phyloP scores from a whole-genome alignment of 768 basidiomycete genomes.

The Suillus luteus region DNA sequence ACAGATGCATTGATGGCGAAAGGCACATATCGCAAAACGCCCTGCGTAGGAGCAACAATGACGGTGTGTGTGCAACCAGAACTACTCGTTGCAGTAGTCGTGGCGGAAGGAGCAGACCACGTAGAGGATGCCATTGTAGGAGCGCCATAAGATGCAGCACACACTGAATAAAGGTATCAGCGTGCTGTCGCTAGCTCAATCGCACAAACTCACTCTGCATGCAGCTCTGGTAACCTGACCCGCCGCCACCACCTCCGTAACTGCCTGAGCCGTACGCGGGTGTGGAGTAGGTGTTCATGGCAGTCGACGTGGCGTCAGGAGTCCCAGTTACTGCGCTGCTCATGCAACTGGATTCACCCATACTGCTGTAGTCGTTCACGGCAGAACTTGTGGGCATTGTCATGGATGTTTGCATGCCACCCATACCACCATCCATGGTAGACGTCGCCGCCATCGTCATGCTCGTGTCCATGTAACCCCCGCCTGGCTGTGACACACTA shows the following conservation, averaged over 20 bases:
- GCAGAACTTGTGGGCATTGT: conserved; percentile 7
- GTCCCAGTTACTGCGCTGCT: neutral
- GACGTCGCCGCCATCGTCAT: conserved; percentile 5
- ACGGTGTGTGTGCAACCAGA: conserved; percentile 70
- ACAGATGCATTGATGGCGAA: conserved; percentile 75
- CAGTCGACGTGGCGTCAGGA: conserved; percentile 21
- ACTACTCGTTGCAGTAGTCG: conserved; percentile 31
- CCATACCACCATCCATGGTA: conserved; percentile 5
- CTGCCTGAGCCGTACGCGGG: conserved; percentile 66
- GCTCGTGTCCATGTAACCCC: neutral
- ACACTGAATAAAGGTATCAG: conserved; percentile 46
- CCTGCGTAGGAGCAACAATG: conserved; percentile 76
- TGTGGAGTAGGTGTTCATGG: conserved; percentile 36
- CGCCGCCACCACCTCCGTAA: conserved; percentile 54
- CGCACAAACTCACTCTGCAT: conserved; percentile 57
- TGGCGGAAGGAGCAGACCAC: conserved; percentile 22
- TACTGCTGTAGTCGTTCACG: conserved; percentile 2
- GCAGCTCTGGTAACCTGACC: conserved; percentile 57
- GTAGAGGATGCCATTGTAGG: conserved; percentile 30
- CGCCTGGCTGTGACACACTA: neutral
- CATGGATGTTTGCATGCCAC: neutral
- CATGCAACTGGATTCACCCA: neutral
- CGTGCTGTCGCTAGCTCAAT: conserved; percentile 1
- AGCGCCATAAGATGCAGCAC: conserved; percentile 59
- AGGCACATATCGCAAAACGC: conserved; percentile 74